Conservation (phyloP, 306 rosid genomes). For the Citrullus mucosospermus region DNA sequence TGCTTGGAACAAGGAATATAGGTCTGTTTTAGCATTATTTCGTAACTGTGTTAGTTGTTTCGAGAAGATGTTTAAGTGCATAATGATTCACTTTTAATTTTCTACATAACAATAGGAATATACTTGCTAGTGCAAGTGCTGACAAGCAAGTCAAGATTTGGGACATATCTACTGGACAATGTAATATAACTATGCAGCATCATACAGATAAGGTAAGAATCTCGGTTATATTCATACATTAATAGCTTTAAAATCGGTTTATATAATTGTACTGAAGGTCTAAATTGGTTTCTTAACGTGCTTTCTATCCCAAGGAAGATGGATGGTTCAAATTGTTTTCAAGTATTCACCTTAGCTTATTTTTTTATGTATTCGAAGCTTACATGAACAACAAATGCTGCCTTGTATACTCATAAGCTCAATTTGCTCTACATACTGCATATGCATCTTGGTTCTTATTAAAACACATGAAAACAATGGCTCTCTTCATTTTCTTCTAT, state of each 20-base stretch:
- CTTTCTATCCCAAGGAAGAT: background rate
- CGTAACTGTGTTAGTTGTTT: background rate
- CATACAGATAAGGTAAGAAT: constrained; percentile 70
- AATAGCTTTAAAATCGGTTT: background rate
- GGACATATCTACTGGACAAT: constrained; percentile 68
- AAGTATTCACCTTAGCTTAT: background rate
- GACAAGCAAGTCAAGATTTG: constrained; percentile 79
- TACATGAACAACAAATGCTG: background rate
- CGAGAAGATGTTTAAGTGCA: background rate
- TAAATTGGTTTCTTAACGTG: background rate
- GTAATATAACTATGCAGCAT: constrained; percentile 71
- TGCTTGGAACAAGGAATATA: constrained; percentile 89
- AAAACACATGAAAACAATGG: no score
- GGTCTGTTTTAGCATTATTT: constrained; percentile 27
- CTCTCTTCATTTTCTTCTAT: no score
- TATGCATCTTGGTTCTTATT: background rate
- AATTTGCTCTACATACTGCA: background rate
- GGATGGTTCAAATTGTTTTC: background rate
- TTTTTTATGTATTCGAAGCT: background rate
- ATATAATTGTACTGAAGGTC: background rate
- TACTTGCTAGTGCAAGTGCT: constrained; percentile 94
- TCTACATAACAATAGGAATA: constrained; percentile 35
- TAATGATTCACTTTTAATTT: constrained; percentile 3
- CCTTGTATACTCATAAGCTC: background rate
- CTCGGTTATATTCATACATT: background rate